A percentile compares a stretch with the other conserved stretches of the same genome.
These are phyloP conservation scores for Spathaspora sp. DNA, from an alignment of 1,139 yeast genomes.

Conservation along the genomic window DNA sequence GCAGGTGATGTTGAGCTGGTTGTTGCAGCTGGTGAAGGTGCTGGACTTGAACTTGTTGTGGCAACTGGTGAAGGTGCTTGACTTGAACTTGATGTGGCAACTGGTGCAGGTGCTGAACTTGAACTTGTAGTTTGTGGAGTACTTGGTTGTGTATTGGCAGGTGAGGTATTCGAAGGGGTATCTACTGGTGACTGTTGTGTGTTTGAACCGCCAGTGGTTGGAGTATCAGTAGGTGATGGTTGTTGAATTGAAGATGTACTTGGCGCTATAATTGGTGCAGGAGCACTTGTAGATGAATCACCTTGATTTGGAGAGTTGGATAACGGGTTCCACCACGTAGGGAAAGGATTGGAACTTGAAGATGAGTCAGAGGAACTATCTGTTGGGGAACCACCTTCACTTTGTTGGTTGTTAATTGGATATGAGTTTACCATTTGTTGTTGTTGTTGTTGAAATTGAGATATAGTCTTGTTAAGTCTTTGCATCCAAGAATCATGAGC, in stretches of 20 bases:
- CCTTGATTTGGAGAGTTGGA: not conserved
- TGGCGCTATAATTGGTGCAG: not conserved
- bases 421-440: constrained; percentile 2
- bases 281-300: not conserved
- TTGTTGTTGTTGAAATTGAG: constrained; percentile 4
- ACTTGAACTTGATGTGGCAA: not conserved
- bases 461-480: not conserved
- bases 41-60: constrained; percentile 1
- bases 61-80: not conserved
- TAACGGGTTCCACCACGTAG: no score
- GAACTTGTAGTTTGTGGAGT: constrained; percentile 1
- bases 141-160: not conserved
- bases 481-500: constrained; percentile 2
- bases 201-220: constrained; percentile 1
- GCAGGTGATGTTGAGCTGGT: no score
- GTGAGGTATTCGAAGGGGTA: constrained; percentile 1
- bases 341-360: no score
- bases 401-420: no score
- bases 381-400: no score
- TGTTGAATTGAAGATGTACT: constrained; percentile 3
- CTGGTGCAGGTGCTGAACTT: not conserved
- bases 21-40: no score
- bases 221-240: constrained; percentile 4
- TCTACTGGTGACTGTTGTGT: constrained; percentile 3
- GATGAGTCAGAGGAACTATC: not conserved